phyloP scores from a whole-genome alignment of 2,329 filamentous ascomycete genomes.

The Fusarium vanettenii region DNA sequence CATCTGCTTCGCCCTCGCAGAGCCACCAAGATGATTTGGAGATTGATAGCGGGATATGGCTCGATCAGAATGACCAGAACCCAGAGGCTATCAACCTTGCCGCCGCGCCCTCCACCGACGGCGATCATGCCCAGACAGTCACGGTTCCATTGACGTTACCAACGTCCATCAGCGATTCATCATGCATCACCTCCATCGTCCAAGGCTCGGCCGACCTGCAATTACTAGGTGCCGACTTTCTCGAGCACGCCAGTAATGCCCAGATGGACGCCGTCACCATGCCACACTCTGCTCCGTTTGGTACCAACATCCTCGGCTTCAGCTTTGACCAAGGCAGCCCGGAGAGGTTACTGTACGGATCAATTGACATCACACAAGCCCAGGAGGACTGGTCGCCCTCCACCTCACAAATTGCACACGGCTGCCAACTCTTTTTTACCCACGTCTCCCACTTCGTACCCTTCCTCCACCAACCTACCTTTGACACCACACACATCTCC shows the following conservation, averaged over 20 bases:
- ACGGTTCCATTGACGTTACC: neutral
- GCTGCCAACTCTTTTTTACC: conserved; percentile 10
- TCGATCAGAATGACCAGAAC: neutral
- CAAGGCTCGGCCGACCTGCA: neutral
- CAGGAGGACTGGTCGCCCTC: conserved; percentile 40
- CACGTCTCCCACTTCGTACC: conserved; percentile 8
- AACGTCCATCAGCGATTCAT: neutral
- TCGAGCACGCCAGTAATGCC: neutral
- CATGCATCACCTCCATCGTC: neutral
- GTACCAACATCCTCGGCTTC: conserved; percentile 8
- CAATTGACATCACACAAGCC: conserved; percentile 47
- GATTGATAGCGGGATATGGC: neutral
- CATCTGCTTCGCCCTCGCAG: neutral
- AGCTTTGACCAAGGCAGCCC: conserved; percentile 29
- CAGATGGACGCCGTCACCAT: neutral
- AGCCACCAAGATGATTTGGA: conserved; percentile 1
- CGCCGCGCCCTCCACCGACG: neutral
- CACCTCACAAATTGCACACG: neutral
- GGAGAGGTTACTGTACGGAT: conserved; percentile 48
- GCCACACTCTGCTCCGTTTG: neutral
- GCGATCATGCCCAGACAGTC: neutral
- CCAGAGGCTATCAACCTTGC: neutral
- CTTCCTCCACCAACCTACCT: conserved; percentile 11
- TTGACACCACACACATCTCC: conserved; percentile 14
- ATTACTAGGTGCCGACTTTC: conserved; percentile 1